Evolutionary conservation across 2,329 filamentous ascomycete genomes (phyloP).

Genomic region (Decorospora gaudefroyi): DNA sequence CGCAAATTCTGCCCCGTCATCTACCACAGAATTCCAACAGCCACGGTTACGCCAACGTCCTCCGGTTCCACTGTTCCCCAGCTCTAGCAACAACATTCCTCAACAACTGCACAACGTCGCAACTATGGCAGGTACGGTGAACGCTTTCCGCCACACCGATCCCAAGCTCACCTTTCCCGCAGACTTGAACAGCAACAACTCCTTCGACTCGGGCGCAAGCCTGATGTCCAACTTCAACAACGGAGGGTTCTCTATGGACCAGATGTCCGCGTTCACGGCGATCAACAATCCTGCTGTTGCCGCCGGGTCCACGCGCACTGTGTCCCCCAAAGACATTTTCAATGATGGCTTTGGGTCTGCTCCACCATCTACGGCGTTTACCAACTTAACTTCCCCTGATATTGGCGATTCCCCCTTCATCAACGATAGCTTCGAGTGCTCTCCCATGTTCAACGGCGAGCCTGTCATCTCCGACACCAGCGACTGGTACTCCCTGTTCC

Average conservation of each 20-base stretch:
- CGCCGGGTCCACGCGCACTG: constrained; percentile 58
- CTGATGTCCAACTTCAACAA: constrained; percentile 51
- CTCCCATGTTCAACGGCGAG: constrained; percentile 69
- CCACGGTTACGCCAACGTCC: constrained; percentile 62
- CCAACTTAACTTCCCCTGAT: constrained; percentile 78
- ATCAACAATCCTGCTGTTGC: constrained; percentile 52
- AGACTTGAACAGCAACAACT: constrained; percentile 48
- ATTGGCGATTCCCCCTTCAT: constrained; percentile 80
- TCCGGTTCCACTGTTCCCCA: constrained; percentile 71
- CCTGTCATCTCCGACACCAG: constrained; percentile 61
- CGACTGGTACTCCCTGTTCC: constrained; percentile 75
- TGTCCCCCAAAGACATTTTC: constrained; percentile 83
- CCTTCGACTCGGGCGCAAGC: constrained; percentile 55
- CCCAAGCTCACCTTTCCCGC: constrained; percentile 37
- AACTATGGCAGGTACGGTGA: constrained; percentile 48
- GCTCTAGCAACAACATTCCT: constrained; percentile 61
- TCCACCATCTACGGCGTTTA: constrained; percentile 80
- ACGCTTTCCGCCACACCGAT: constrained; percentile 14
- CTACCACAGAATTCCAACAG: constrained; percentile 62
- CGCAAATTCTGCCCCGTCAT: constrained; percentile 68
- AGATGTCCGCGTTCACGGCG: constrained; percentile 49
- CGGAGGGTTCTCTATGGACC: constrained; percentile 38
- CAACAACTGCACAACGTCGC: constrained; percentile 47
- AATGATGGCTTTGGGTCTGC: constrained; percentile 72
- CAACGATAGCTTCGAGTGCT: constrained; percentile 72